These are phyloP conservation scores for Podospora conica DNA, from an alignment of 495 filamentous ascomycete species.

Conservation along the genomic window DNA sequence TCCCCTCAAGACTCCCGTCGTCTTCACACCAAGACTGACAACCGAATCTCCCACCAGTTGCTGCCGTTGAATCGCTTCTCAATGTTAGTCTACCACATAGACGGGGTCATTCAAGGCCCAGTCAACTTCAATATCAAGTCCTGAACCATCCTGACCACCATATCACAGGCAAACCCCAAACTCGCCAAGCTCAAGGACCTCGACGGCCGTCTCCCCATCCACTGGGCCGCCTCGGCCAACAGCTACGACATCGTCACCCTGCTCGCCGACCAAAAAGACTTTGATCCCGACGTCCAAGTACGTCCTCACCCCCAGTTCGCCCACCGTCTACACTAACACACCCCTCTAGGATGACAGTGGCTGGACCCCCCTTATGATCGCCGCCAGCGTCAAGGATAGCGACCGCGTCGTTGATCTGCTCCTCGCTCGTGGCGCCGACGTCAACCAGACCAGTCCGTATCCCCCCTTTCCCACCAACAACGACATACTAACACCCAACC, in stretches of 20 bases:
- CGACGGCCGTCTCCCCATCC: slow-evolving; percentile 85
- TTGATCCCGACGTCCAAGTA: slow-evolving; percentile 84
- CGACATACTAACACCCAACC: slow-evolving; percentile 4
- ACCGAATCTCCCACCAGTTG: background rate
- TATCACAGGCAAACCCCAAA: slow-evolving; percentile 66
- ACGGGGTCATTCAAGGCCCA: background rate
- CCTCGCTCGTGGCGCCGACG: slow-evolving; percentile 73
- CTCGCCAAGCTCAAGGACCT: slow-evolving; percentile 69
- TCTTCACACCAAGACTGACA: background rate
- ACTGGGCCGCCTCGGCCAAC: slow-evolving; percentile 91
- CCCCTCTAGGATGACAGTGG: slow-evolving; percentile 67
- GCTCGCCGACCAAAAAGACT: slow-evolving; percentile 60
- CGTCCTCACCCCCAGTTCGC: slow-evolving; percentile 4
- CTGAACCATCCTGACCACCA: slow-evolving; percentile 1
- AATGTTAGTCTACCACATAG: slow-evolving; percentile 45
- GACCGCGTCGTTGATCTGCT: slow-evolving; percentile 68
- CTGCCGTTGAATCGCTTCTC: slow-evolving; percentile 66
- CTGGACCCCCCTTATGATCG: slow-evolving; percentile 95
- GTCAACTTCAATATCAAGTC: background rate
- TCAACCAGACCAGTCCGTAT: slow-evolving; percentile 66
- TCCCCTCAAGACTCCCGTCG: too few relatives aligned
- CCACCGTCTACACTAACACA: background rate
- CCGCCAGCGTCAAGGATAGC: slow-evolving; percentile 67
- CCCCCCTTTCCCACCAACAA: background rate
- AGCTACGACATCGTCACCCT: slow-evolving; percentile 66